These are phyloP conservation scores for Pelargonium australe DNA, from an alignment of 441 rosid species.

Conservation along the genomic window DNA sequence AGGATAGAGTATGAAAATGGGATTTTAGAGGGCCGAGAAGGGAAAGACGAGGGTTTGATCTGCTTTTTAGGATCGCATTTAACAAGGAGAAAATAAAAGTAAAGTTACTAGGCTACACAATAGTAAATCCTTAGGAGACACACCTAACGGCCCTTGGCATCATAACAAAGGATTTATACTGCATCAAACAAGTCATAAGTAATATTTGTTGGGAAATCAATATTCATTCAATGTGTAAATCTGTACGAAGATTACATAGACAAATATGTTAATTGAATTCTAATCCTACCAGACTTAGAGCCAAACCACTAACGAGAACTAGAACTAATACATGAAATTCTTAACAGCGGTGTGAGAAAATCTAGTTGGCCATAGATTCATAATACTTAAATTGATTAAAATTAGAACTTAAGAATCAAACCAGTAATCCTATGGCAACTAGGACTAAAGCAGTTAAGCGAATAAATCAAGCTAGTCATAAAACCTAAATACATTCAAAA, in stretches of 20 bases:
- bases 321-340: not conserved
- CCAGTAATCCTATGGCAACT: too few species aligned
- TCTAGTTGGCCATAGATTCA: too few species aligned
- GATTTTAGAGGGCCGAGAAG: not conserved
- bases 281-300: too few species aligned
- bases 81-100: not conserved
- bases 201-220: not conserved
- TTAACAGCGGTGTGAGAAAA: not conserved
- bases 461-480: not conserved
- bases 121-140: not conserved
- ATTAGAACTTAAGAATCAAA: too few species aligned
- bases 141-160: not conserved
- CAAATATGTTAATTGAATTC: not conserved
- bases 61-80: not conserved
- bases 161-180: not conserved
- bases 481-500: not conserved
- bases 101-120: not conserved
- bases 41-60: not conserved
- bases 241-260: not conserved
- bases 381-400: too few species aligned
- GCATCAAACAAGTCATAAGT: constrained; percentile 1
- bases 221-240: not conserved
- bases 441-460: too few species aligned
- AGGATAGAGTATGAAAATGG: not conserved
- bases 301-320: not conserved